Evolutionary conservation across 495 filamentous ascomycete genomes (phyloP).

Genomic region (Penicillium lividum): DNA sequence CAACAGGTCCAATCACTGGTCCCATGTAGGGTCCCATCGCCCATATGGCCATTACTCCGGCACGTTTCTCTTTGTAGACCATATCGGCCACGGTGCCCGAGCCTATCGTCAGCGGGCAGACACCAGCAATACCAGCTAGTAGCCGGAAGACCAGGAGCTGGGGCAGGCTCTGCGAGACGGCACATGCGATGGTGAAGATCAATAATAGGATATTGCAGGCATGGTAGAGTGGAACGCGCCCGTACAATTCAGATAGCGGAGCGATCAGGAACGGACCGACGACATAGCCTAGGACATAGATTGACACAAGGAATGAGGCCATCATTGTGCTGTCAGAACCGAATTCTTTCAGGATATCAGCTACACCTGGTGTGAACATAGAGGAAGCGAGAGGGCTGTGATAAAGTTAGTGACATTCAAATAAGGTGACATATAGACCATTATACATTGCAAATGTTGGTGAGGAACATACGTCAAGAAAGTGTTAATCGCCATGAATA

Average conservation of each 20-base stretch:
- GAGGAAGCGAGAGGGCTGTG: conserved; percentile 56
- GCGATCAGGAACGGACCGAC: conserved; percentile 43
- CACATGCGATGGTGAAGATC: conserved; percentile 48
- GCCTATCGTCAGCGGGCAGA: conserved; percentile 46
- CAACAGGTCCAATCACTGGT: conserved; percentile 40
- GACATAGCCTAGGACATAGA: conserved; percentile 42
- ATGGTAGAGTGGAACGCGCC: conserved; percentile 44
- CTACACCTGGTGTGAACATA: conserved; percentile 64
- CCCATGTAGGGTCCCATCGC: conserved; percentile 45
- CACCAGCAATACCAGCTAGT: conserved; percentile 44
- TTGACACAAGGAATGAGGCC: conserved; percentile 41
- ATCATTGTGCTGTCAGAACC: conserved; percentile 36
- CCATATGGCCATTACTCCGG: conserved; percentile 49
- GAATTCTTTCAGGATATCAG: conserved; percentile 54
- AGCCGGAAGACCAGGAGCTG: conserved; percentile 51
- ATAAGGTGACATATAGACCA: neutral
- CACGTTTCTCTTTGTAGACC: conserved; percentile 41
- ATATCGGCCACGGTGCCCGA: conserved; percentile 51
- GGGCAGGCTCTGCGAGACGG: conserved; percentile 38
- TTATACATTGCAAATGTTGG: neutral
- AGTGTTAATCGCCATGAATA: conserved; percentile 52
- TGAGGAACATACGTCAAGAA: conserved; percentile 51
- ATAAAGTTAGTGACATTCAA: neutral
- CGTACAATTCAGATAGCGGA: conserved; percentile 47
- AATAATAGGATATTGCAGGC: conserved; percentile 44